These are phyloP conservation scores for Chlorociboria aeruginascens DNA, from an alignment of 495 filamentous ascomycete species.

Conservation along the genomic window DNA sequence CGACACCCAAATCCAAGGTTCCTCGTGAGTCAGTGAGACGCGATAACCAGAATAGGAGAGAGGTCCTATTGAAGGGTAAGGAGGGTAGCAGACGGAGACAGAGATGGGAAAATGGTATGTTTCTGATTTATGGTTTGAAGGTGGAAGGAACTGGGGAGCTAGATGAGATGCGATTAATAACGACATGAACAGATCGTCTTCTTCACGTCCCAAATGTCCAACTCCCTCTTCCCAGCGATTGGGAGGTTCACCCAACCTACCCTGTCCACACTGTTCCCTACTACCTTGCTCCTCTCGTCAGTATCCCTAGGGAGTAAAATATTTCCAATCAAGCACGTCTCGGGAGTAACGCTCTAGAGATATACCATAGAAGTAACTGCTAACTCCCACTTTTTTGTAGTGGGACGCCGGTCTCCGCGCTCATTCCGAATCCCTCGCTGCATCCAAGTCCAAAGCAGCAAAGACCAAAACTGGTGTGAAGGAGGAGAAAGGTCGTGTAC, in stretches of 20 bases:
- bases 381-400: no score
- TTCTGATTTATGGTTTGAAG: neutral
- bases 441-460: conserved; percentile 22
- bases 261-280: conserved; percentile 72
- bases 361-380: no score
- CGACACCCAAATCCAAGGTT: conserved; percentile 1
- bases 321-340: no score
- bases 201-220: conserved; percentile 75
- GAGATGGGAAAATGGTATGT: conserved; percentile 88
- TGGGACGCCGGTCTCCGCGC: conserved; percentile 64
- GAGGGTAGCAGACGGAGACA: conserved; percentile 81
- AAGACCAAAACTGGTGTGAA: conserved; percentile 28
- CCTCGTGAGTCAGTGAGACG: conserved; percentile 20
- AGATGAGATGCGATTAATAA: neutral
- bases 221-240: conserved; percentile 72
- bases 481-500: conserved; percentile 38
- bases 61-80: conserved; percentile 78
- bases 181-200: conserved; percentile 57
- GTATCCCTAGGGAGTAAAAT: no score
- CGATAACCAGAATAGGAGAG: conserved; percentile 41
- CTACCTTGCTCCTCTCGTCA: conserved; percentile 58
- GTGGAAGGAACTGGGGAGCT: neutral
- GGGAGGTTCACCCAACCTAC: conserved; percentile 66
- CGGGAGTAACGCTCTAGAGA: no score
- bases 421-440: conserved; percentile 27